Conservation (phyloP, 192 early-diverging fungal species). For the Podila verticillata region DNA sequence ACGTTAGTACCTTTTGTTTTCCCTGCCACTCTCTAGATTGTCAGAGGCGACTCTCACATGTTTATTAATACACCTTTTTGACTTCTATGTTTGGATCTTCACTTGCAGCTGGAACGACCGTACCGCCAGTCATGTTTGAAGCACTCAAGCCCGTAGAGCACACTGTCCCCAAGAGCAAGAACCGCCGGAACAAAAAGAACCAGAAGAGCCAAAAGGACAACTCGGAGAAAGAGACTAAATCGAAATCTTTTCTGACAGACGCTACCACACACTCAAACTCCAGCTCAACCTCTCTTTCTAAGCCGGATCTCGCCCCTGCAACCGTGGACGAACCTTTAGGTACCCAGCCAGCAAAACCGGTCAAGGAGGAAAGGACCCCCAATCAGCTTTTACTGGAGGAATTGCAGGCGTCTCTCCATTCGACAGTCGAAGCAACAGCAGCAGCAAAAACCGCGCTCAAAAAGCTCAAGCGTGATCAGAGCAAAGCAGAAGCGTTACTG, state of each 20-base stretch:
- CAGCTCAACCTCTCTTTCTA: background rate
- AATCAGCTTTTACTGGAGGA: constrained; percentile 30
- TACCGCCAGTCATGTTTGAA: constrained; percentile 12
- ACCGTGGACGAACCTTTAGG: background rate
- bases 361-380: constrained; percentile 2
- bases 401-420: constrained; percentile 21
- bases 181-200: constrained; percentile 33
- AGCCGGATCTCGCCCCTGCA: background rate
- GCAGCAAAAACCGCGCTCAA: constrained; percentile 17
- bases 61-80: constrained; percentile 3
- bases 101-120: constrained; percentile 17
- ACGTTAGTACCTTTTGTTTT: constrained; percentile 28
- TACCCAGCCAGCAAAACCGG: background rate
- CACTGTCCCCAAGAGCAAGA: constrained; percentile 16
- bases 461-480: constrained; percentile 42
- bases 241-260: background rate
- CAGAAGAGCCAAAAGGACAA: constrained; percentile 30
- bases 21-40: background rate
- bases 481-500: constrained; percentile 24
- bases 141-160: background rate
- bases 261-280: background rate
- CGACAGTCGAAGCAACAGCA: constrained; percentile 13
- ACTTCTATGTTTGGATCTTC: background rate
- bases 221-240: constrained; percentile 7
- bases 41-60: background rate